A percentile compares a stretch with the other conserved stretches of the same genome.
These are phyloP conservation scores for Quercus dentata DNA, from an alignment of 306 rosid genomes.

Conservation along the genomic window DNA sequence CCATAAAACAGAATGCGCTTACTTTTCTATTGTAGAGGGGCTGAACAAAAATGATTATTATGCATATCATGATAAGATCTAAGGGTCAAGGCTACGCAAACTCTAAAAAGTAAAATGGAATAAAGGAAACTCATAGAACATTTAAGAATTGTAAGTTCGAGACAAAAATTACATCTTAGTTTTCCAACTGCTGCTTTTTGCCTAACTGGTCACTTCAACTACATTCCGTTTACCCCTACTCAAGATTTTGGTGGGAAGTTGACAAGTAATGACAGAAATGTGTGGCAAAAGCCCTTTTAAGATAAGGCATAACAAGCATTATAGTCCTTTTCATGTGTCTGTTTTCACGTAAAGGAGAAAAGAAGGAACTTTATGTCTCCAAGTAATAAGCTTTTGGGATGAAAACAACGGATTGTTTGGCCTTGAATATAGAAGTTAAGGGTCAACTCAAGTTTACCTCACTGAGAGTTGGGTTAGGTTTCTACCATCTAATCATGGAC, in stretches of 20 bases:
- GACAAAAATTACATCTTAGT: neutral
- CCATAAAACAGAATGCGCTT: too few species aligned
- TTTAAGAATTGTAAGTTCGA: too few species aligned
- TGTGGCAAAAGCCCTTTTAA: neutral
- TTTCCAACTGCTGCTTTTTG: neutral
- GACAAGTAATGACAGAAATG: constrained; percentile 19
- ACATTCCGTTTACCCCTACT: neutral
- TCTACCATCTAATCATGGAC: constrained; percentile 34
- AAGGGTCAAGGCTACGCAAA: too few species aligned
- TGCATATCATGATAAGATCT: too few species aligned
- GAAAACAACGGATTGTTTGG: neutral
- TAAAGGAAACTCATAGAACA: too few species aligned
- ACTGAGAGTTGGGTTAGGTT: constrained; percentile 23
- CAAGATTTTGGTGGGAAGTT: constrained; percentile 28
- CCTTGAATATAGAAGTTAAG: neutral
- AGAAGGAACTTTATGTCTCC: constrained; percentile 16
- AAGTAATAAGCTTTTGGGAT: constrained; percentile 19
- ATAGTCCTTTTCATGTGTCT: constrained; percentile 23
- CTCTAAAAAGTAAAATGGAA: too few species aligned
- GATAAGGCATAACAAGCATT: constrained; percentile 34
- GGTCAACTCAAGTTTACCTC: constrained; percentile 22
- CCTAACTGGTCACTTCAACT: constrained; percentile 18
- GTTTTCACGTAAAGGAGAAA: constrained; percentile 5
- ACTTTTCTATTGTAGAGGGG: too few species aligned
- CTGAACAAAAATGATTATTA: too few species aligned